Conservation (phyloP, 345 rosid species). For the Punica granatum region DNA sequence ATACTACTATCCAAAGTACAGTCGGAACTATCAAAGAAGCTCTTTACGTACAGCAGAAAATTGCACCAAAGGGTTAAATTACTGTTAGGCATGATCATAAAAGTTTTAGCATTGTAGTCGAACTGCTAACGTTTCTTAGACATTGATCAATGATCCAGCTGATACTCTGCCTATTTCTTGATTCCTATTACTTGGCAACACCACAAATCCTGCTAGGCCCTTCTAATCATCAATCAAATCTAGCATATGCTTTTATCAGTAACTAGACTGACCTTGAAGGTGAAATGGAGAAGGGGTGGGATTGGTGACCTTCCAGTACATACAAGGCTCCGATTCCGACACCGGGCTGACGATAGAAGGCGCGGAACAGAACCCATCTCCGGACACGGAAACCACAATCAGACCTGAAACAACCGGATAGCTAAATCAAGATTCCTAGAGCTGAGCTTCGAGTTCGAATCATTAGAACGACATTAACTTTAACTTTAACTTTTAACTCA, state of each 20-base stretch:
- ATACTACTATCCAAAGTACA: background rate
- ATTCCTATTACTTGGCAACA: background rate
- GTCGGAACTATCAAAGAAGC: background rate
- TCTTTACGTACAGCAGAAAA: background rate
- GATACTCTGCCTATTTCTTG: background rate
- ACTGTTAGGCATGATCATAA: background rate
- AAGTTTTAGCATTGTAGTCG: background rate
- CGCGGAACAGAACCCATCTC: constrained; percentile 73
- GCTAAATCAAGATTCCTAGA: background rate
- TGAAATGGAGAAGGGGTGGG: constrained; percentile 91
- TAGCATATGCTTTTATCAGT: background rate
- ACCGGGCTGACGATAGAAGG: constrained; percentile 33
- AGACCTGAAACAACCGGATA: constrained; percentile 24
- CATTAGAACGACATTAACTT: background rate
- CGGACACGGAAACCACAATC: constrained; percentile 21
- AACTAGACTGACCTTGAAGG: constrained; percentile 44
- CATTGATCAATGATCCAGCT: background rate
- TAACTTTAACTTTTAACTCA: too few relatives aligned
- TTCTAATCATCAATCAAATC: background rate
- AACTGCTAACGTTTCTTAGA: background rate
- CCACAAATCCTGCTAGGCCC: too few relatives aligned
- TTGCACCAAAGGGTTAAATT: background rate
- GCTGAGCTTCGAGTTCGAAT: background rate
- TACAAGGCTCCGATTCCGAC: constrained; percentile 28
- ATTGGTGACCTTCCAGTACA: constrained; percentile 75